Conservation (phyloP, 2,329 filamentous ascomycete species). For the Aspergillus eucalypticola region DNA sequence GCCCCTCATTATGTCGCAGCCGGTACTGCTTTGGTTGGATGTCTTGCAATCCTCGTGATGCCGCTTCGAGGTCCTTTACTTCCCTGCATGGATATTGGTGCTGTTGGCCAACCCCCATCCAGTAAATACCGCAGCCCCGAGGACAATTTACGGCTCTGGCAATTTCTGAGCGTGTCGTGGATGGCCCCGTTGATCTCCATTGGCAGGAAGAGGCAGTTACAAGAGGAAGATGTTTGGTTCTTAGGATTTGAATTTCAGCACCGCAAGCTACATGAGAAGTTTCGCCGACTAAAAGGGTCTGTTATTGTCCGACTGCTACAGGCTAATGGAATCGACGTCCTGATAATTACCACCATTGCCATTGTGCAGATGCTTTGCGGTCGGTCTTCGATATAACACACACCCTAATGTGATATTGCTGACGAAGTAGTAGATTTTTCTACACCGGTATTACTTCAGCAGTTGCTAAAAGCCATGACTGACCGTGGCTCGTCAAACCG, state of each 20-base stretch:
- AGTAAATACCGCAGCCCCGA: constrained; percentile 70
- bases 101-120: constrained; percentile 57
- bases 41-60: constrained; percentile 64
- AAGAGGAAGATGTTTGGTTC: constrained; percentile 79
- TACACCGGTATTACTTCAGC: constrained; percentile 69
- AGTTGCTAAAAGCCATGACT: constrained; percentile 68
- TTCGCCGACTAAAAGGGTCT: constrained; percentile 70
- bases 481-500: constrained; percentile 51
- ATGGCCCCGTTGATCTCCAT: constrained; percentile 70
- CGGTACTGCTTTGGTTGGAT: constrained; percentile 47
- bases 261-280: constrained; percentile 69
- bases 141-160: constrained; percentile 75
- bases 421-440: constrained; percentile 51
- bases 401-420: neutral
- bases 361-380: constrained; percentile 62
- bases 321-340: constrained; percentile 77
- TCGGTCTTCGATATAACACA: constrained; percentile 29
- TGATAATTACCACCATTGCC: constrained; percentile 65
- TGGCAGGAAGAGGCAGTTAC: constrained; percentile 65
- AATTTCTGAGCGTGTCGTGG: constrained; percentile 85
- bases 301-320: constrained; percentile 68
- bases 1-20: constrained; percentile 34
- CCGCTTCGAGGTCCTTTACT: constrained; percentile 65
- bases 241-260: constrained; percentile 83
- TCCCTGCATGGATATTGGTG: constrained; percentile 59